Evolutionary conservation across 164 flowering plant genomes (phyloP).

Genomic region (Vitis rupestris): DNA sequence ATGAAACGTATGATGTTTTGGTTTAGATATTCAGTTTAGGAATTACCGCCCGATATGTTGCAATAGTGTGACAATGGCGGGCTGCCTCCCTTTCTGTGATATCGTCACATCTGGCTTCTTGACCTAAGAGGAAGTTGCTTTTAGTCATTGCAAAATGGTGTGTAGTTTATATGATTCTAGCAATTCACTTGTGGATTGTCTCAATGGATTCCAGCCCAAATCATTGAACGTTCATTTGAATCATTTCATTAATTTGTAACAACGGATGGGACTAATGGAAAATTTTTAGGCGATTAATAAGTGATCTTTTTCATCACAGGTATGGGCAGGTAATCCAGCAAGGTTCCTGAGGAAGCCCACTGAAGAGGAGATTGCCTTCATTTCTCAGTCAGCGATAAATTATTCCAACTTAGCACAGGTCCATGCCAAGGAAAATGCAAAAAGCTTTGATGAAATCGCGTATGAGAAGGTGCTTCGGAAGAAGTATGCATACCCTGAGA

Average conservation of each 20-base stretch:
- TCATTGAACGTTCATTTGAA: too few species aligned
- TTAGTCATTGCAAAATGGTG: too few species aligned
- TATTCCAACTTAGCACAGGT: constrained; percentile 78
- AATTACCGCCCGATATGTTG: neutral
- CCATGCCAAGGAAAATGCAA: constrained; percentile 87
- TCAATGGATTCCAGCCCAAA: too few species aligned
- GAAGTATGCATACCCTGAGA: constrained; percentile 74
- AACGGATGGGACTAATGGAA: too few species aligned
- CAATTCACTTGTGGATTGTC: too few species aligned
- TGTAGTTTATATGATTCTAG: too few species aligned
- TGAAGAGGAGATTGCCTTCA: constrained; percentile 81
- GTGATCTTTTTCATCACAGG: constrained; percentile 36
- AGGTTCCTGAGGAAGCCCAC: constrained; percentile 84
- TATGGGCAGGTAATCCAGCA: constrained; percentile 95
- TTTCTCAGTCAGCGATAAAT: constrained; percentile 75
- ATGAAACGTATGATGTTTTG: too few species aligned
- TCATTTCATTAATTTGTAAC: too few species aligned
- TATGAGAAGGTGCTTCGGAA: constrained; percentile 76
- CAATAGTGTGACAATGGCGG: neutral
- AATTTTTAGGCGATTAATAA: too few species aligned
- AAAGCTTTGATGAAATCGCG: constrained; percentile 83
- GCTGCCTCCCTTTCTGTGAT: too few species aligned
- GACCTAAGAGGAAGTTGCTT: too few species aligned
- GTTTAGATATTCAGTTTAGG: neutral
- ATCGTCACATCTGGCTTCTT: too few species aligned